These are phyloP conservation scores for Turnera subulata DNA, from an alignment of 345 rosid genomes.

Conservation along the genomic window DNA sequence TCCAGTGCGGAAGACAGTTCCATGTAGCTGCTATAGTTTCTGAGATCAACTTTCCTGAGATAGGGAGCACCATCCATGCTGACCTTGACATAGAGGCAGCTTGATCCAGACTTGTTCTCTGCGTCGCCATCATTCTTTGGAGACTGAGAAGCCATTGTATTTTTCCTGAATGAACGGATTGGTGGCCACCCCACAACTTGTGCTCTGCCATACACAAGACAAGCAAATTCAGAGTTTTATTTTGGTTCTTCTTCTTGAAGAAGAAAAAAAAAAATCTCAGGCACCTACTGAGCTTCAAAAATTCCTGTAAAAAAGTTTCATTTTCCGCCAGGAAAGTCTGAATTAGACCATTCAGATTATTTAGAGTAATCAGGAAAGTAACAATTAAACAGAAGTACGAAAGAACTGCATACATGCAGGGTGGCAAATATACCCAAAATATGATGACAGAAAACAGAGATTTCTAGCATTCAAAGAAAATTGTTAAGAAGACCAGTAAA, in stretches of 20 bases:
- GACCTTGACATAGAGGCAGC: constrained; percentile 32
- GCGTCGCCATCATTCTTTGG: constrained; percentile 39
- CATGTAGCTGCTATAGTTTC: constrained; percentile 13
- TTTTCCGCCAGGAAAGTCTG: not conserved
- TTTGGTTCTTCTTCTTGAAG: not conserved
- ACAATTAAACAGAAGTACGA: too few relatives aligned
- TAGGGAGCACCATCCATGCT: constrained; percentile 27
- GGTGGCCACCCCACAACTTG: constrained; percentile 31
- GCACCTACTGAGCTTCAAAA: not conserved
- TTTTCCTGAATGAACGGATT: constrained; percentile 24
- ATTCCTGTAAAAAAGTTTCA: not conserved
- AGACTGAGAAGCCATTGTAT: constrained; percentile 45
- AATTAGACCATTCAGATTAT: too few relatives aligned
- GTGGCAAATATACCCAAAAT: too few relatives aligned
- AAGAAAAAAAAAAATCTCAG: not conserved
- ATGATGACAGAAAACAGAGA: too few relatives aligned
- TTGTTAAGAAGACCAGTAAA: too few relatives aligned
- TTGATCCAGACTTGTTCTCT: constrained; percentile 44
- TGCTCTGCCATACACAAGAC: constrained; percentile 35
- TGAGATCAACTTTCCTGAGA: constrained; percentile 23
- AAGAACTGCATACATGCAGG: too few relatives aligned
- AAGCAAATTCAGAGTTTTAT: not conserved
- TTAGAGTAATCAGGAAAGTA: too few relatives aligned
- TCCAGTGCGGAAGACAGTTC: constrained; percentile 23
- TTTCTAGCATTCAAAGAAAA: too few relatives aligned